These are phyloP conservation scores for Hibiscus syriacus DNA, from an alignment of 345 rosid genomes.

Conservation along the genomic window DNA sequence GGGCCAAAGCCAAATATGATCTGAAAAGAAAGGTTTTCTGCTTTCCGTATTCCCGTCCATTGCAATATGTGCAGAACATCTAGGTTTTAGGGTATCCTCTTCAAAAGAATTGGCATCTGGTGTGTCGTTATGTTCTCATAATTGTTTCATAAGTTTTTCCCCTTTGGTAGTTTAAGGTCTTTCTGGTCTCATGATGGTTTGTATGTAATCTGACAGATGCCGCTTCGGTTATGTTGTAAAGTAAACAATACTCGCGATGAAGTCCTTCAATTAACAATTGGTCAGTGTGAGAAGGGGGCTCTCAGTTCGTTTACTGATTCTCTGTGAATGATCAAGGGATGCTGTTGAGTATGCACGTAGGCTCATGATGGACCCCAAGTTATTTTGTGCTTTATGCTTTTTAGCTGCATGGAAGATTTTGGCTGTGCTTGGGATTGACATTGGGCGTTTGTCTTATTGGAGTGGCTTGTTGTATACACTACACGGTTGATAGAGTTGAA, in stretches of 20 bases:
- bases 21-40: constrained; percentile 65
- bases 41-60: constrained; percentile 55
- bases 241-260: constrained; percentile 37
- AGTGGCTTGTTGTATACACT: constrained; percentile 23
- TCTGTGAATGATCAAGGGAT: constrained; percentile 22
- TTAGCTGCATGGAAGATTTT: constrained; percentile 4
- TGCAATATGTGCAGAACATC: constrained; percentile 49
- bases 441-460: constrained; percentile 16
- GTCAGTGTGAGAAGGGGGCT: constrained; percentile 54
- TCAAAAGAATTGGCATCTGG: constrained; percentile 76
- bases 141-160: not conserved
- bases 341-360: constrained; percentile 19
- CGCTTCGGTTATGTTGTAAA: constrained; percentile 73
- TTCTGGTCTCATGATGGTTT: not conserved
- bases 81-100: constrained; percentile 52
- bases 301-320: constrained; percentile 41
- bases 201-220: constrained; percentile 39
- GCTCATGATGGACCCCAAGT: constrained; percentile 22
- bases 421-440: constrained; percentile 14
- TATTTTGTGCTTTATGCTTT: constrained; percentile 19
- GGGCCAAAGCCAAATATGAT: constrained; percentile 46
- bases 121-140: constrained; percentile 20
- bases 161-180: not conserved
- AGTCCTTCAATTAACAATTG: constrained; percentile 54
- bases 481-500: constrained; percentile 21